These are phyloP conservation scores for Cryptococcus depauperatus DNA, from an alignment of 1,284 basidiomycete genomes.

Conservation along the genomic window DNA sequence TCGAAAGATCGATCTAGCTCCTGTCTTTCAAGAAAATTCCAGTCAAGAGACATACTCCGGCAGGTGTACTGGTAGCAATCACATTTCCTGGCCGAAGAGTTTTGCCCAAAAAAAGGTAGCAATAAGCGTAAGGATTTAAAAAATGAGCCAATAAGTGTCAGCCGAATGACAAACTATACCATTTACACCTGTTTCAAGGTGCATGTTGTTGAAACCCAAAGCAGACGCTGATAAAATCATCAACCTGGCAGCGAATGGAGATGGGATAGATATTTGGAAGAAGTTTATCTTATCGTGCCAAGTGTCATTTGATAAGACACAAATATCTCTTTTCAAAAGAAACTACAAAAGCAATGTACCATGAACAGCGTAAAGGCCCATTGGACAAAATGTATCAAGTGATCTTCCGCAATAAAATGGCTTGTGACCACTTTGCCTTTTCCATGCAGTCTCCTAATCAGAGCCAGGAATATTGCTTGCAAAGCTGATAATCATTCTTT, in stretches of 20 bases:
- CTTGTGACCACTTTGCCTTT: slow-evolving; percentile 38
- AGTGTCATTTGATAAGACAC: neutral
- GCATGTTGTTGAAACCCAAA: slow-evolving; percentile 23
- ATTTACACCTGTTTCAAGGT: slow-evolving; percentile 35
- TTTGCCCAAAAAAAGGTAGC: slow-evolving; percentile 34
- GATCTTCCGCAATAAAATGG: slow-evolving; percentile 41
- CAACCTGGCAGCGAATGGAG: too few relatives aligned
- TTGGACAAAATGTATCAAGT: slow-evolving; percentile 42
- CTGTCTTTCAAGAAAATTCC: slow-evolving; percentile 34
- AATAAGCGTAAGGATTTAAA: slow-evolving; percentile 40
- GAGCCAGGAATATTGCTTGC: slow-evolving; percentile 4
- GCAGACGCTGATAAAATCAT: slow-evolving; percentile 20
- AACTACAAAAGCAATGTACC: slow-evolving; percentile 14
- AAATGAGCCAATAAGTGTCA: slow-evolving; percentile 36
- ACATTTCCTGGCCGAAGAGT: slow-evolving; percentile 39
- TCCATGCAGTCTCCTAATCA: slow-evolving; percentile 24
- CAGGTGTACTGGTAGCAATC: slow-evolving; percentile 35
- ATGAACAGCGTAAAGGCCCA: slow-evolving; percentile 30
- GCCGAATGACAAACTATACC: slow-evolving; percentile 33
- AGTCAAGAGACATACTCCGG: slow-evolving; percentile 32
- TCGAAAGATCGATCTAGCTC: slow-evolving; percentile 33
- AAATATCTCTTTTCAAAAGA: neutral
- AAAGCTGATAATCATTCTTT: neutral
- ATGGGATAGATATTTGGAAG: neutral
- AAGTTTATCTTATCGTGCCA: neutral